These are phyloP conservation scores for Russula griseocarnosa DNA, from an alignment of 768 basidiomycete genomes.

Conservation along the genomic window DNA sequence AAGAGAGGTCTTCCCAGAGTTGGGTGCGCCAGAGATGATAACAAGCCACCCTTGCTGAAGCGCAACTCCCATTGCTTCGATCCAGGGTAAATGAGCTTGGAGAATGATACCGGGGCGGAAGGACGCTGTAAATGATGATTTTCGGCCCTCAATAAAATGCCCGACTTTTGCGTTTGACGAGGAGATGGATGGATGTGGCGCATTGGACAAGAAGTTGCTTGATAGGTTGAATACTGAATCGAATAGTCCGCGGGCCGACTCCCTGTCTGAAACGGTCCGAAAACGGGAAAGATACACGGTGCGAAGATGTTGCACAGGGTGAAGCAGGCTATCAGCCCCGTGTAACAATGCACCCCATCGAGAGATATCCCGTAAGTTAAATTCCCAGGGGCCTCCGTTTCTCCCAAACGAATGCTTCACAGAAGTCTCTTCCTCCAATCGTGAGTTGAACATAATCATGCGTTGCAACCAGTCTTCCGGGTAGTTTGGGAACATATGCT, in stretches of 20 bases:
- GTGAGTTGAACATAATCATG: conserved; percentile 82
- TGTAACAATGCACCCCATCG: conserved; percentile 72
- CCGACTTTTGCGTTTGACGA: conserved; percentile 61
- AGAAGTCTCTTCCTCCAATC: conserved; percentile 63
- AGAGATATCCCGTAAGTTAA: conserved; percentile 92
- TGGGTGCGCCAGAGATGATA: conserved; percentile 75
- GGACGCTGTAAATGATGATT: conserved; percentile 33
- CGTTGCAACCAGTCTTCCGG: conserved; percentile 50
- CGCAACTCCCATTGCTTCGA: conserved; percentile 75
- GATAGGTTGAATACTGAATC: conserved; percentile 45
- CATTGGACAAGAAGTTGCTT: conserved; percentile 29
- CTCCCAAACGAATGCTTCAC: conserved; percentile 63
- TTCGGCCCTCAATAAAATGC: conserved; percentile 44
- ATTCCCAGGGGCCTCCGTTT: conserved; percentile 93
- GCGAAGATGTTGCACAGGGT: conserved; percentile 62
- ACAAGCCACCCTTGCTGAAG: conserved; percentile 78
- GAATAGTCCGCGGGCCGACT: conserved; percentile 49
- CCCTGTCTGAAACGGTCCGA: conserved; percentile 65
- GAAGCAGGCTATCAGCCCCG: conserved; percentile 34
- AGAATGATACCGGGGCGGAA: conserved; percentile 49
- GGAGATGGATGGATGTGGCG: conserved; percentile 44
- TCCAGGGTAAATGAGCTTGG: conserved; percentile 55
- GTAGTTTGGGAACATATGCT: conserved; percentile 62
- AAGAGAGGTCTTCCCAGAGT: conserved; percentile 76
- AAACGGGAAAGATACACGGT: conserved; percentile 85